Evolutionary conservation across 495 filamentous ascomycete genomes (phyloP).

Genomic region (Podospora comata): DNA sequence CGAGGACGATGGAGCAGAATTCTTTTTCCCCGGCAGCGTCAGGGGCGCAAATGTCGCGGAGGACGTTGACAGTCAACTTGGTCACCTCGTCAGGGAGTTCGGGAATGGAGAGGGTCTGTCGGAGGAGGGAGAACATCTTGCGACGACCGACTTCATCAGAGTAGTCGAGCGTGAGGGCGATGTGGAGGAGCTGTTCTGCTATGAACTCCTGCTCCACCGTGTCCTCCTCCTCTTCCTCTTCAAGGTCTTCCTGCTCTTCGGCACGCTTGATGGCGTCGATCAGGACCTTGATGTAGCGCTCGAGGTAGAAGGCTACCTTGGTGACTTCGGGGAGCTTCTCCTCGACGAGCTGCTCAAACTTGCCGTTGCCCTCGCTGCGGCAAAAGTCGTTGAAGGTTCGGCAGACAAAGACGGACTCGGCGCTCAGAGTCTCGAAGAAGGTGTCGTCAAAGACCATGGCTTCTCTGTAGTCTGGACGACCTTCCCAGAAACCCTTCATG

Average conservation of each 20-base stretch:
- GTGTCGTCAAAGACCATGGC: conserved; percentile 73
- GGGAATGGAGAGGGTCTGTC: conserved; percentile 78
- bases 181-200: conserved; percentile 90
- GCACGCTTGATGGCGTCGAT: conserved; percentile 61
- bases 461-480: conserved; percentile 84
- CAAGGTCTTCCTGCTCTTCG: conserved; percentile 51
- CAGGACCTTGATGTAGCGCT: conserved; percentile 72
- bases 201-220: conserved; percentile 86
- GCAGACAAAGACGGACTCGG: conserved; percentile 82
- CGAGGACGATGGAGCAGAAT: conserved; percentile 87
- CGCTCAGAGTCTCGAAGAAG: conserved; percentile 83
- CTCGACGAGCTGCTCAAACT: conserved; percentile 69
- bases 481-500: conserved; percentile 94
- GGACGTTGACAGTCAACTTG: conserved; percentile 77
- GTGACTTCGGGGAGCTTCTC: conserved; percentile 96
- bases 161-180: conserved; percentile 87
- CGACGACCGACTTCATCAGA: conserved; percentile 90
- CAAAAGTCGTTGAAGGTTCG: conserved; percentile 94
- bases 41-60: conserved; percentile 75
- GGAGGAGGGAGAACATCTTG: conserved; percentile 88
- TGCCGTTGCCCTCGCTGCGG: conserved; percentile 62
- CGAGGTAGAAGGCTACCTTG: conserved; percentile 76
- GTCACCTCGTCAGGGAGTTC: conserved; percentile 91
- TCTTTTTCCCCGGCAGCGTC: conserved; percentile 80
- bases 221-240: conserved; percentile 71